Evolutionary conservation across 768 basidiomycete species (phyloP).

Genomic region (Agaricus subrufescens): DNA sequence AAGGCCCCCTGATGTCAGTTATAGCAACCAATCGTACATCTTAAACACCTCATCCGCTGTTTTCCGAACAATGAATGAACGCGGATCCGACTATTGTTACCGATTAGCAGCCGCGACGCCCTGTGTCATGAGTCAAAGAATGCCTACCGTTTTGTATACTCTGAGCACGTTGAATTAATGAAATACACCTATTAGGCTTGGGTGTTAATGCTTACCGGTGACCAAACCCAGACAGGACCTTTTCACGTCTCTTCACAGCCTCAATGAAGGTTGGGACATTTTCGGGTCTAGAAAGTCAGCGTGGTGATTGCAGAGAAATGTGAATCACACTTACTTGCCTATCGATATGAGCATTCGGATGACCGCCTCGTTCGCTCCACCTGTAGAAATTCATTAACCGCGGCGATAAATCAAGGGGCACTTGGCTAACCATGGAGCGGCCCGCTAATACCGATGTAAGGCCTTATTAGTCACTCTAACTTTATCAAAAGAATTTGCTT

Average conservation of each 20-base stretch:
- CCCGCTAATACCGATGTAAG: conserved; percentile 37
- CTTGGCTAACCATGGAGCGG: conserved; percentile 54
- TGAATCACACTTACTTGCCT: conserved; percentile 50
- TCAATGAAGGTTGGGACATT: conserved; percentile 85
- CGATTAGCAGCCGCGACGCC: conserved; percentile 1
- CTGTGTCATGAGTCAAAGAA: neutral
- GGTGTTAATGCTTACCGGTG: conserved; percentile 42
- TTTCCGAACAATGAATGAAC: conserved; percentile 86
- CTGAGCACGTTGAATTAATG: neutral
- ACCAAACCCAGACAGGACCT: conserved; percentile 86
- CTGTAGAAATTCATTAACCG: conserved; percentile 24
- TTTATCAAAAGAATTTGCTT: conserved; percentile 24
- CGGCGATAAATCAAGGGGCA: neutral
- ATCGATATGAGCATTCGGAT: conserved; percentile 92
- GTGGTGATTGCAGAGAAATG: neutral
- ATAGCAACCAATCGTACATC: conserved; percentile 43
- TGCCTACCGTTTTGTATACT: conserved; percentile 69
- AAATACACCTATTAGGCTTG: neutral
- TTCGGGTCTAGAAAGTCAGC: conserved; percentile 46
- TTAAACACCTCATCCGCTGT: conserved; percentile 91
- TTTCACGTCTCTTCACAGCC: conserved; percentile 83
- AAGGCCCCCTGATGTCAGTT: neutral
- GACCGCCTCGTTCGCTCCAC: conserved; percentile 91
- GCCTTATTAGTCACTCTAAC: conserved; percentile 4
- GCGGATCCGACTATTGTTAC: conserved; percentile 69